Conservation (phyloP, 192 early-diverging fungal genomes). For the Dissophora ornata region DNA sequence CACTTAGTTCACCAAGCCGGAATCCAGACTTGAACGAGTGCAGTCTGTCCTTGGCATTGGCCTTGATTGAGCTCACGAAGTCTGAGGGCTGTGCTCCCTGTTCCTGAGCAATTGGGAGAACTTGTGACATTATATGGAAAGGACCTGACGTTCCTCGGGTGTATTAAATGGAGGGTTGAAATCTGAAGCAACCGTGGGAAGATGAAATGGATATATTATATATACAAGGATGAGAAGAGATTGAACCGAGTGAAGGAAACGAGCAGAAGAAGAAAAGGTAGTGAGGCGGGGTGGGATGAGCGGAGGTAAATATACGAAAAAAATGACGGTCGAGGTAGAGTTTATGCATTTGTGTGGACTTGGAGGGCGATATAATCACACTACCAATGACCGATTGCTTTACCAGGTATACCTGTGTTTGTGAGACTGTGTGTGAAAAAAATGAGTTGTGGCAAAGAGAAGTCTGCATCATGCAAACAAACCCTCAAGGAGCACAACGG, state of each 20-base stretch:
- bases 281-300: too few species aligned
- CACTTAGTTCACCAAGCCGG: conserved; percentile 63
- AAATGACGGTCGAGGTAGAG: too few species aligned
- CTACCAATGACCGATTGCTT: too few species aligned
- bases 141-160: too few species aligned
- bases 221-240: background rate
- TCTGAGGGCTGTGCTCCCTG: background rate
- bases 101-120: conserved; percentile 24
- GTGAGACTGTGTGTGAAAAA: too few species aligned
- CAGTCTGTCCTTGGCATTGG: conserved; percentile 22
- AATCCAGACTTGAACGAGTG: conserved; percentile 25
- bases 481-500: background rate
- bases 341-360: too few species aligned
- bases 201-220: too few species aligned
- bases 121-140: conserved; percentile 5
- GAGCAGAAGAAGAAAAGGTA: too few species aligned
- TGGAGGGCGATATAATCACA: too few species aligned
- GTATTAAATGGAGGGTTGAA: background rate
- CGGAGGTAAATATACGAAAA: background rate
- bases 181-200: background rate
- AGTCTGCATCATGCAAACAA: too few species aligned
- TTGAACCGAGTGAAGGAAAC: background rate
- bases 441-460: too few species aligned
- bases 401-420: too few species aligned
- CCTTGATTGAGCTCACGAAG: conserved; percentile 17